Evolutionary conservation across 371 early-diverging fungal species (phyloP).

Genomic region (Coemansia sp.): DNA sequence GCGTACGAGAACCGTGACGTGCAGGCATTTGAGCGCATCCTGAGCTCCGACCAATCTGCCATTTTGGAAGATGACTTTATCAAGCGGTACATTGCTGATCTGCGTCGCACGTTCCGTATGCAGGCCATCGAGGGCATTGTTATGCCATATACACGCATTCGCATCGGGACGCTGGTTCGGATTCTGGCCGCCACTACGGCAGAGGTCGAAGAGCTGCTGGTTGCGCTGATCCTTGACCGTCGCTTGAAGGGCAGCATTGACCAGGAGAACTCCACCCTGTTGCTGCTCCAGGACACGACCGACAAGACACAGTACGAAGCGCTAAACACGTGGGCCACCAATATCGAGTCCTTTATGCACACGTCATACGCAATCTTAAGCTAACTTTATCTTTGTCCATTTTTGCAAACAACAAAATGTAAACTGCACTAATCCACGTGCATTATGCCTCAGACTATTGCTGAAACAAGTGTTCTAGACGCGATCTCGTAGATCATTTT

Average conservation of each 20-base stretch:
- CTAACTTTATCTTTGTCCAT: slow-evolving; percentile 1
- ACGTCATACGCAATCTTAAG: slow-evolving; percentile 9
- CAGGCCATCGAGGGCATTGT: slow-evolving; percentile 82
- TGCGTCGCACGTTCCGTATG: slow-evolving; percentile 83
- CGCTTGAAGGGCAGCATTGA: slow-evolving; percentile 83
- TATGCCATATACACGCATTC: slow-evolving; percentile 89
- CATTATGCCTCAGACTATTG: background rate
- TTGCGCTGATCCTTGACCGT: slow-evolving; percentile 81
- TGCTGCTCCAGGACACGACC: slow-evolving; percentile 29
- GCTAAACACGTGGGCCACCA: slow-evolving; percentile 26
- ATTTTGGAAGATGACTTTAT: slow-evolving; percentile 93
- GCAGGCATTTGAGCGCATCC: slow-evolving; percentile 61
- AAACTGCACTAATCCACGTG: too few relatives aligned
- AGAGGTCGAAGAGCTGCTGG: slow-evolving; percentile 83
- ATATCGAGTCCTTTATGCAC: slow-evolving; percentile 19
- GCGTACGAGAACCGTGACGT: slow-evolving; percentile 90
- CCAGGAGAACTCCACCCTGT: slow-evolving; percentile 55
- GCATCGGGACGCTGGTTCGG: slow-evolving; percentile 74
- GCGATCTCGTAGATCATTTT: slow-evolving; percentile 76
- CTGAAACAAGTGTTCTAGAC: slow-evolving; percentile 37
- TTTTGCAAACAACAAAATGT: background rate
- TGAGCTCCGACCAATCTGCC: slow-evolving; percentile 56
- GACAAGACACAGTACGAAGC: slow-evolving; percentile 37
- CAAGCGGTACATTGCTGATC: slow-evolving; percentile 83
- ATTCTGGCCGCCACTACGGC: slow-evolving; percentile 72